phyloP scores from a whole-genome alignment of 148 eudicot species.

The Rheum nobile region DNA sequence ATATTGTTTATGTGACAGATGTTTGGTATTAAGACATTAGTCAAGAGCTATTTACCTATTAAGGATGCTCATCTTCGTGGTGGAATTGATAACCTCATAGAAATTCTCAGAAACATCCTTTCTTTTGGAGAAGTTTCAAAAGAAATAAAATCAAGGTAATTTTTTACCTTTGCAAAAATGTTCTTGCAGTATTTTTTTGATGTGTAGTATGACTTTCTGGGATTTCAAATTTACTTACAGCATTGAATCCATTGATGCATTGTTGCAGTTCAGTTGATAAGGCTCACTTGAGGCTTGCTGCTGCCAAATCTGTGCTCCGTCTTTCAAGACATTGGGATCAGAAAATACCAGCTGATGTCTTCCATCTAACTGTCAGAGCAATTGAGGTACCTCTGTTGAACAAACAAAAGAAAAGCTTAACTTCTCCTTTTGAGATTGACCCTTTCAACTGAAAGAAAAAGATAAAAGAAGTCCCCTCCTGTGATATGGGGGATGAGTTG shows the following conservation, averaged over 20 bases:
- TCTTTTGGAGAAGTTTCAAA: slow-evolving; percentile 67
- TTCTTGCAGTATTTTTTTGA: background rate
- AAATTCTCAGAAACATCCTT: slow-evolving; percentile 60
- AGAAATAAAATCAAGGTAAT: slow-evolving; percentile 69
- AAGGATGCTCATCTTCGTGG: slow-evolving; percentile 93
- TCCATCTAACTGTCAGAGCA: slow-evolving; percentile 64
- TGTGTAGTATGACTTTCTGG: background rate
- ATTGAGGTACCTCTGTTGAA: slow-evolving; percentile 43
- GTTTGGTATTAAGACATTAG: slow-evolving; percentile 77
- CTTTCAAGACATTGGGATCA: slow-evolving; percentile 88
- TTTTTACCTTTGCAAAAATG: background rate
- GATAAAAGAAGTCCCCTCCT: background rate
- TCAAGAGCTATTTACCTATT: slow-evolving; percentile 88
- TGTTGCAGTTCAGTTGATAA: slow-evolving; percentile 62
- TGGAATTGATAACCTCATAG: slow-evolving; percentile 68
- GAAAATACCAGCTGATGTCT: slow-evolving; percentile 69
- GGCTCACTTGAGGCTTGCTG: slow-evolving; percentile 91
- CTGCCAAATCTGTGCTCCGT: slow-evolving; percentile 92
- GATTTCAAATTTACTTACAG: background rate
- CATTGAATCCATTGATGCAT: slow-evolving; percentile 8
- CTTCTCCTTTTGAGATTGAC: background rate
- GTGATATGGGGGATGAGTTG: background rate
- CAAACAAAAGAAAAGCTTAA: background rate
- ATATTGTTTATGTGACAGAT: slow-evolving; percentile 36
- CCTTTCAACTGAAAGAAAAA: background rate